Evolutionary conservation across 1,139 yeast genomes (phyloP).

Genomic region (Magnusiomyces suaveolens): DNA sequence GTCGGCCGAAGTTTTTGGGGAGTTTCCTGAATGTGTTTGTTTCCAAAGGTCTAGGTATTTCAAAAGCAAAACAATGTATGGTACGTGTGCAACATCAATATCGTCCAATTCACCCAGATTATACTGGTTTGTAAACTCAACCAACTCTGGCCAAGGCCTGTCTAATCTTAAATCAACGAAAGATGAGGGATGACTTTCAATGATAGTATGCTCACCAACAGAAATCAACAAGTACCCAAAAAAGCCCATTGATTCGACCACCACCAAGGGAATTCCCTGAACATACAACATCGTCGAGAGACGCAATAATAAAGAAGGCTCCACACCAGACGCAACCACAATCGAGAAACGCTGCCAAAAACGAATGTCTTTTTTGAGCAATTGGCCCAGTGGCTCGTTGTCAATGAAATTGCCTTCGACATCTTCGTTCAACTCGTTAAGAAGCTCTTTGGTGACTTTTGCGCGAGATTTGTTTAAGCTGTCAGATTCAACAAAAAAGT

Average conservation of each 20-base stretch:
- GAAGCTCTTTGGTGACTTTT: constrained; percentile 33
- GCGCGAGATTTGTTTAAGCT: constrained; percentile 42
- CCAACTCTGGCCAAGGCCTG: constrained; percentile 67
- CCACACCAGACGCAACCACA: constrained; percentile 41
- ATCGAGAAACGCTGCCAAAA: constrained; percentile 46
- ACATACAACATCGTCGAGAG: constrained; percentile 39
- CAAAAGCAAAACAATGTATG: constrained; percentile 58
- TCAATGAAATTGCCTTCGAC: constrained; percentile 35
- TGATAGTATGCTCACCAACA: constrained; percentile 49
- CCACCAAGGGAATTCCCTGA: constrained; percentile 44
- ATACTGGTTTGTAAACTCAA: constrained; percentile 42
- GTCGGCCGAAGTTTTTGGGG: constrained; percentile 42
- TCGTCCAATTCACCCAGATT: constrained; percentile 42
- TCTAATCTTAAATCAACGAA: constrained; percentile 63
- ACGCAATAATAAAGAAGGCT: constrained; percentile 19
- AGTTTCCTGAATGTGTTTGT: constrained; percentile 26
- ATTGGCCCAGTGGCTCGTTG: constrained; percentile 7
- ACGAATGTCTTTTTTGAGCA: constrained; percentile 1
- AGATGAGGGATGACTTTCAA: constrained; percentile 67
- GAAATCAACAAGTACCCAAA: constrained; percentile 55
- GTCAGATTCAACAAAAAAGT: constrained; percentile 49
- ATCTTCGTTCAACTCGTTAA: constrained; percentile 54
- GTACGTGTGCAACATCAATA: constrained; percentile 57
- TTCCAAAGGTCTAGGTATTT: constrained; percentile 46
- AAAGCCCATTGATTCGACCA: constrained; percentile 50